Conservation (phyloP, 192 early-diverging fungal genomes). For the Dimargaris cristalligena region DNA sequence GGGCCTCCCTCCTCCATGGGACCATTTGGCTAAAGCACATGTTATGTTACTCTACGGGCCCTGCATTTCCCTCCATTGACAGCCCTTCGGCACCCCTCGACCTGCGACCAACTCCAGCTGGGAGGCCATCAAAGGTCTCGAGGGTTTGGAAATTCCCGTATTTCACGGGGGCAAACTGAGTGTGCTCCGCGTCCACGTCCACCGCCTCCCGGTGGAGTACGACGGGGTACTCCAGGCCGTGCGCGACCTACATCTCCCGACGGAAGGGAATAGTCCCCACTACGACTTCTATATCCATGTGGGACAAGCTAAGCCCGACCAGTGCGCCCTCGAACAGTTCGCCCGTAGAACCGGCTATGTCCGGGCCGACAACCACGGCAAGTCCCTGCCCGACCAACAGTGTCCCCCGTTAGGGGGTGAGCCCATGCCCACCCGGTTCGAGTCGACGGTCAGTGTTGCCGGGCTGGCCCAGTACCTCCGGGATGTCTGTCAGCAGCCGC, state of each 20-base stretch:
- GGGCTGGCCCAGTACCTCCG: slow-evolving; percentile 18
- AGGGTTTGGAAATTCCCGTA: neutral
- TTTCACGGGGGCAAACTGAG: too few species aligned
- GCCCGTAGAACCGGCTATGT: slow-evolving; percentile 33
- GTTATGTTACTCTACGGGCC: too few species aligned
- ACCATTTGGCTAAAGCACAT: too few species aligned
- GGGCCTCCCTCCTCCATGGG: too few species aligned
- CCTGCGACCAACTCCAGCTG: slow-evolving; percentile 28
- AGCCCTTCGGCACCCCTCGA: slow-evolving; percentile 26
- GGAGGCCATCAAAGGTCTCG: slow-evolving; percentile 22
- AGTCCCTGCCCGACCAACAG: slow-evolving; percentile 13
- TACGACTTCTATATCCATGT: slow-evolving; percentile 36
- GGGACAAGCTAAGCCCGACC: slow-evolving; percentile 27
- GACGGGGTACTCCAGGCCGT: slow-evolving; percentile 24
- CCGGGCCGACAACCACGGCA: slow-evolving; percentile 27
- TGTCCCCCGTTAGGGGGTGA: slow-evolving; percentile 17
- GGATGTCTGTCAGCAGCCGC: slow-evolving; percentile 20
- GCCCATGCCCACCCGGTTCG: slow-evolving; percentile 13
- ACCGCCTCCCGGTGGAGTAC: slow-evolving; percentile 40
- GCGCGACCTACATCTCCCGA: slow-evolving; percentile 21
- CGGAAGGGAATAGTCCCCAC: neutral
- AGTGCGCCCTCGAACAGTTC: slow-evolving; percentile 25
- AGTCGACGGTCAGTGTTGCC: slow-evolving; percentile 23
- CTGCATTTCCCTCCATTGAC: too few species aligned
- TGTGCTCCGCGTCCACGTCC: slow-evolving; percentile 20